Evolutionary conservation across 163 green algal genomes (phyloP).

Genomic region (Coccomyxa subellipsoidea): DNA sequence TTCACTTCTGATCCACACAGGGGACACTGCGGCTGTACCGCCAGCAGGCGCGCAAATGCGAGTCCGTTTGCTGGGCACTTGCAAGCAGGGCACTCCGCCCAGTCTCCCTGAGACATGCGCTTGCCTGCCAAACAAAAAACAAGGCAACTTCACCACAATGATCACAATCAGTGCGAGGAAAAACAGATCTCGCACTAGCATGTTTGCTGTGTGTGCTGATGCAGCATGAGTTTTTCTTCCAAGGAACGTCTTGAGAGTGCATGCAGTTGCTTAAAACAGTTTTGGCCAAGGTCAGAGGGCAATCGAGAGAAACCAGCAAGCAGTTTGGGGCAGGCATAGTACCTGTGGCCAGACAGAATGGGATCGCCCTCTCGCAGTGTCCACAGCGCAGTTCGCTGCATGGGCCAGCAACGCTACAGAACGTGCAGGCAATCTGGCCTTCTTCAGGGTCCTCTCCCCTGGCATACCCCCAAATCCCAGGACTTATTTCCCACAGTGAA

Average conservation of each 20-base stretch:
- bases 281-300: too few species aligned
- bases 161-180: background rate
- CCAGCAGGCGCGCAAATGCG: background rate
- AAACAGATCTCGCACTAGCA: too few species aligned
- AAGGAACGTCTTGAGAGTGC: too few species aligned
- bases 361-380: background rate
- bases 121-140: slow-evolving; percentile 61
- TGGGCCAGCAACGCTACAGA: slow-evolving; percentile 39
- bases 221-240: too few species aligned
- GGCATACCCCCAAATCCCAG: background rate
- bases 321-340: background rate
- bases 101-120: slow-evolving; percentile 64
- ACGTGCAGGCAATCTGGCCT: slow-evolving; percentile 19
- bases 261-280: too few species aligned
- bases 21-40: background rate
- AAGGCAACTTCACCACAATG: background rate
- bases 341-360: background rate
- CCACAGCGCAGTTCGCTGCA: slow-evolving; percentile 6
- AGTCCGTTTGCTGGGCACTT: background rate
- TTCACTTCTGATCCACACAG: background rate
- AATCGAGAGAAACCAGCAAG: too few species aligned
- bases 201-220: too few species aligned
- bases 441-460: slow-evolving; percentile 60
- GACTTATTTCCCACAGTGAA: too few species aligned
- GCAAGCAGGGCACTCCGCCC: slow-evolving; percentile 60